Evolutionary conservation across 139 green algal genomes (phyloP).

Genomic region (Klebsormidium nitens): DNA sequence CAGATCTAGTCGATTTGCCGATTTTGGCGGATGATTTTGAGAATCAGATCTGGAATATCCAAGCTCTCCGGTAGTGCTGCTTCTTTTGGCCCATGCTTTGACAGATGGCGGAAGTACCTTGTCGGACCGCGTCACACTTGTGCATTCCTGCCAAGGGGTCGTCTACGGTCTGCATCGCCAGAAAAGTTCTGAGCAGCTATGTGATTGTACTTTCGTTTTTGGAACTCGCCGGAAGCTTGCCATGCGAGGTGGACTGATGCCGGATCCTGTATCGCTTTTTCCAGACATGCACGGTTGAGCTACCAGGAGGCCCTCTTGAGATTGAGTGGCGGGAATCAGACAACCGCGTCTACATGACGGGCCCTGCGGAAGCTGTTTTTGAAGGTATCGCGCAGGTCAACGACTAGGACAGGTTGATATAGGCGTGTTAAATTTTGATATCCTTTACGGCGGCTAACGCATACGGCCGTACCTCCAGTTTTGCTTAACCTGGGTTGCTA

Average conservation of each 20-base stretch:
- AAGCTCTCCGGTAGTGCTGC: too few species aligned
- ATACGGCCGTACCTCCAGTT: too few species aligned
- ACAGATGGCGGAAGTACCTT: background rate
- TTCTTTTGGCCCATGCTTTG: too few species aligned
- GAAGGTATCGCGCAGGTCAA: conserved; percentile 49
- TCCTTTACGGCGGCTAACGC: too few species aligned
- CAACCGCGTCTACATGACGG: conserved; percentile 96
- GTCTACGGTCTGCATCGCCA: background rate
- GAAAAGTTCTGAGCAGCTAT: background rate
- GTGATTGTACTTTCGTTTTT: background rate
- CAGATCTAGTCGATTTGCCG: too few species aligned
- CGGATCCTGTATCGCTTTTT: background rate
- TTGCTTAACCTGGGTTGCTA: too few species aligned
- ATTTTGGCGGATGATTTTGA: too few species aligned
- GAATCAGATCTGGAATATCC: too few species aligned
- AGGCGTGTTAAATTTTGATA: too few species aligned
- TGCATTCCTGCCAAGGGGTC: background rate
- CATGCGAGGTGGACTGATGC: background rate
- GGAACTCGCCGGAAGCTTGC: background rate
- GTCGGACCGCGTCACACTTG: background rate
- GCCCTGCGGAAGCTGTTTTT: conserved; percentile 86
- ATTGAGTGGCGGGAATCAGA: conserved; percentile 91
- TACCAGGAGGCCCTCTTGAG: conserved; percentile 88
- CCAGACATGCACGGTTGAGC: conserved; percentile 70
- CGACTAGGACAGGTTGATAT: too few species aligned